A percentile compares a stretch with the other conserved stretches of the same genome.
These are phyloP conservation scores for Colletotrichum coccodes DNA, from an alignment of 2,329 filamentous ascomycete genomes.

Conservation along the genomic window DNA sequence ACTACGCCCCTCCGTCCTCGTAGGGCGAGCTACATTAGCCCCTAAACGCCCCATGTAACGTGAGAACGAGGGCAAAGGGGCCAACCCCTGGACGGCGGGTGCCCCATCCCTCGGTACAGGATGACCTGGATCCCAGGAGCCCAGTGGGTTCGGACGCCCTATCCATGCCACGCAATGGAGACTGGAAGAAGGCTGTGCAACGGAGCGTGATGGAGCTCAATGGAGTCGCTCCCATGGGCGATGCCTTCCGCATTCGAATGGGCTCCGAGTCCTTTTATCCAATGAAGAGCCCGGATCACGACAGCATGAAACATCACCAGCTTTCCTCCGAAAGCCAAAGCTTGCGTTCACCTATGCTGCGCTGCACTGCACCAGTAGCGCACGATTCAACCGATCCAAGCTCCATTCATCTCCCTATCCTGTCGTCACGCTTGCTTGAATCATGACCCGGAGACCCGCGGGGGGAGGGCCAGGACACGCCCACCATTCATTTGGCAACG, in stretches of 20 bases:
- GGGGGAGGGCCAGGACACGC: neutral
- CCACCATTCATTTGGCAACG: neutral
- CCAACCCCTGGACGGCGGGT: neutral
- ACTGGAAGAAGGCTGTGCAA: constrained; percentile 27
- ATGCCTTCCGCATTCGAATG: constrained; percentile 27
- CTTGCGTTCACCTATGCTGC: neutral
- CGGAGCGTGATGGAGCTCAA: constrained; percentile 14
- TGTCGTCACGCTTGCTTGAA: neutral
- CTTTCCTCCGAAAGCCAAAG: constrained; percentile 16
- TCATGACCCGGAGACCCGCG: neutral
- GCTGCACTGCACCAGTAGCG: constrained; percentile 11
- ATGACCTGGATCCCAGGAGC: neutral
- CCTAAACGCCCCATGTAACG: constrained; percentile 12
- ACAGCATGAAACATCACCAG: constrained; percentile 25
- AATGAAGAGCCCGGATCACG: neutral
- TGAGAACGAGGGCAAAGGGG: constrained; percentile 1
- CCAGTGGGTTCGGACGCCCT: constrained; percentile 4
- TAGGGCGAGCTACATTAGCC: constrained; percentile 15
- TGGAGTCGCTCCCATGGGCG: constrained; percentile 28
- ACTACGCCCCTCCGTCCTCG: neutral
- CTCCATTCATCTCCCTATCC: constrained; percentile 8
- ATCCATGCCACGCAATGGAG: neutral
- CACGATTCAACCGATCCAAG: constrained; percentile 11
- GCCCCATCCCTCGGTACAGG: constrained; percentile 19
- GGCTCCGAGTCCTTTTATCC: constrained; percentile 14